Percentiles rank a stretch among this genome's conserved stretches.
Conservation (phyloP, 225 moss, liverwort and hornwort species). For the Polytrichum formosum region DNA sequence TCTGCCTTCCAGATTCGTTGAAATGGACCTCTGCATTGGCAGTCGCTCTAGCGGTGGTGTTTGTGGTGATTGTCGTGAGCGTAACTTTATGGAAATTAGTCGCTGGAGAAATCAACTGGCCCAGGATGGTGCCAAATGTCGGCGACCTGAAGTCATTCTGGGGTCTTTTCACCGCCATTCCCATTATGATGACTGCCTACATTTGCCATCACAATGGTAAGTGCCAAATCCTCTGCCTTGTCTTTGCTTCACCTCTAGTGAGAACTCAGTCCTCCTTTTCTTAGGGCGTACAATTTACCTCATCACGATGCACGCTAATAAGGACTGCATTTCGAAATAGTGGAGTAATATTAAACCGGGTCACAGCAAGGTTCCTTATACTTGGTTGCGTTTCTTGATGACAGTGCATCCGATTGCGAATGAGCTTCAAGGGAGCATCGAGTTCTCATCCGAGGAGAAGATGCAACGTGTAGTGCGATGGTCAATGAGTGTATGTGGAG, state of each 20-base stretch:
- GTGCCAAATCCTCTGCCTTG: too few species aligned
- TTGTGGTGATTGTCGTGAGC: slow-evolving; percentile 58
- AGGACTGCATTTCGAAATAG: too few species aligned
- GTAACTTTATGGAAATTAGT: slow-evolving; percentile 65
- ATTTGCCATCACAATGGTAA: slow-evolving; percentile 93
- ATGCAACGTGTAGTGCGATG: slow-evolving; percentile 56
- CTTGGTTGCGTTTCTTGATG: not conserved
- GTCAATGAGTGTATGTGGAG: slow-evolving; percentile 64
- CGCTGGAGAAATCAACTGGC: slow-evolving; percentile 63
- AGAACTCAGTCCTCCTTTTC: too few species aligned
- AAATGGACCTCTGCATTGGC: slow-evolving; percentile 88
- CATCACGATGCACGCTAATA: too few species aligned
- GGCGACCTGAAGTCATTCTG: slow-evolving; percentile 75
- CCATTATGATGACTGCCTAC: slow-evolving; percentile 83
- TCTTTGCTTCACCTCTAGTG: too few species aligned
- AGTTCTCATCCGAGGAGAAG: slow-evolving; percentile 42
- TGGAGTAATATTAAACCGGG: too few species aligned
- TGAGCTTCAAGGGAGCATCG: slow-evolving; percentile 56
- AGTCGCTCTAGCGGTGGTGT: slow-evolving; percentile 81
- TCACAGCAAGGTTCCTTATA: not conserved
- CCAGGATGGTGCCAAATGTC: slow-evolving; percentile 63
- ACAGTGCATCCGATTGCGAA: slow-evolving; percentile 94
- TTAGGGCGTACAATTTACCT: too few species aligned
- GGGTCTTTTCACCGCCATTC: slow-evolving; percentile 86
- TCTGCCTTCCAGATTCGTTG: slow-evolving; percentile 60